These are phyloP conservation scores for Pleurotus platypus DNA, from an alignment of 768 basidiomycete species.

Conservation along the genomic window DNA sequence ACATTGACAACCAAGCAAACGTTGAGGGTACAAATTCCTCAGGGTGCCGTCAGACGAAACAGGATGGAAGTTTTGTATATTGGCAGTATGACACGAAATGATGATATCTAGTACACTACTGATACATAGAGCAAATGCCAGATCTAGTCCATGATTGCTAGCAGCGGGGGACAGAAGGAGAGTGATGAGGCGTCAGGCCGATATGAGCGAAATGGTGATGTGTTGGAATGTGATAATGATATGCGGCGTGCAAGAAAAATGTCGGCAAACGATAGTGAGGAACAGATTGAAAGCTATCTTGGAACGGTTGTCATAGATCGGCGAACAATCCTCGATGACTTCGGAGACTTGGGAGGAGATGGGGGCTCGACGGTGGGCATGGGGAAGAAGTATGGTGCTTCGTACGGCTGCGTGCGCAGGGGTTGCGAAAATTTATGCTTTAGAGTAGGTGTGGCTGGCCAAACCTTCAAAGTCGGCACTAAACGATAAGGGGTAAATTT, in stretches of 20 bases:
- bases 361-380: slow-evolving; percentile 29
- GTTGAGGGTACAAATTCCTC: too few species aligned
- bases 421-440: slow-evolving; percentile 34
- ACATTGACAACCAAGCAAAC: too few species aligned
- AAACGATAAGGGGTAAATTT: not conserved
- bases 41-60: too few species aligned
- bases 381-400: slow-evolving; percentile 61
- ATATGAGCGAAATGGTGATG: not conserved
- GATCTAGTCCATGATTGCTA: too few species aligned
- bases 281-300: too few species aligned
- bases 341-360: not conserved
- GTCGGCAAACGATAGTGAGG: too few species aligned
- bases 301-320: too few species aligned
- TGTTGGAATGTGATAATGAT: not conserved
- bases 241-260: not conserved
- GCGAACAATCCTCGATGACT: too few species aligned
- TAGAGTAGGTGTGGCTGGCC: slow-evolving; percentile 8
- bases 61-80: too few species aligned
- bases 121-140: not conserved
- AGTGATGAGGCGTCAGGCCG: not conserved
- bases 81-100: not conserved
- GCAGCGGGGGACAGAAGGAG: not conserved
- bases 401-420: slow-evolving; percentile 55
- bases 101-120: not conserved
- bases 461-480: slow-evolving; percentile 1